Evolutionary conservation across 2,329 filamentous ascomycete genomes (phyloP), one percentile per base, ranked within the genome.

Genomic region (Scedosporium minutisporum): DNA sequence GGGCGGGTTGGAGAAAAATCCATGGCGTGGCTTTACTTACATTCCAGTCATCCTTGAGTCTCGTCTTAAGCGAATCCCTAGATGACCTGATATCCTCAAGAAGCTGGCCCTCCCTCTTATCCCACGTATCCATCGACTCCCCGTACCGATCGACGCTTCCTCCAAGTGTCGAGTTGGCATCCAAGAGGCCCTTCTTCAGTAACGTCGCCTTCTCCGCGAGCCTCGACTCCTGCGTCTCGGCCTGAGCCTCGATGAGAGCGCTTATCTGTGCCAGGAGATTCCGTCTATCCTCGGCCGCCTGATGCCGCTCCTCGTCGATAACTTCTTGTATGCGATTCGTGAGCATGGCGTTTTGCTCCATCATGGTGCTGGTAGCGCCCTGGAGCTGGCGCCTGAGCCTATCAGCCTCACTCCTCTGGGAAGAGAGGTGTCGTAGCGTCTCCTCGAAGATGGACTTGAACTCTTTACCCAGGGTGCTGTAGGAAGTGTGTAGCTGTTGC

Each of bases 391-490:
- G 78, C 51, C 89, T 84, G 25, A 99, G 79, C 33, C 79, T 78
- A 65, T 93, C 85, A 0, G 89, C 88, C 71, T 97, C 91, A 7
- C 80, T 78, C 18, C 23, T 62, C 60, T 53, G 61, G 61, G 58
- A 64, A 62, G 48, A 59, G 61, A 44, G 85, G 67, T 92, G 87
- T 65, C 82, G 85, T 59, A 90, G 80, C 59, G 97, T 80, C 12
- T 90, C 87, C 66, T 96, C 91, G 67, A 97, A 96, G 25, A 93
- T 84, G 4, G 78, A 77, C 72, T 93, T 96, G 77, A 96, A 92
- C 67, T 97, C 92, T 64, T 87, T 87, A 7, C 92, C 92, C 1
- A 97, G 82, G 1, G 85, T 82, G 67, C 87, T 89, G 73, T 96
- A 97, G 0, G 93, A 97, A 12, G 84, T 77, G 69, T 96, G 91